These are phyloP conservation scores for Coemansia sp. DNA, from an alignment of 192 early-diverging fungal genomes.

Conservation along the genomic window DNA sequence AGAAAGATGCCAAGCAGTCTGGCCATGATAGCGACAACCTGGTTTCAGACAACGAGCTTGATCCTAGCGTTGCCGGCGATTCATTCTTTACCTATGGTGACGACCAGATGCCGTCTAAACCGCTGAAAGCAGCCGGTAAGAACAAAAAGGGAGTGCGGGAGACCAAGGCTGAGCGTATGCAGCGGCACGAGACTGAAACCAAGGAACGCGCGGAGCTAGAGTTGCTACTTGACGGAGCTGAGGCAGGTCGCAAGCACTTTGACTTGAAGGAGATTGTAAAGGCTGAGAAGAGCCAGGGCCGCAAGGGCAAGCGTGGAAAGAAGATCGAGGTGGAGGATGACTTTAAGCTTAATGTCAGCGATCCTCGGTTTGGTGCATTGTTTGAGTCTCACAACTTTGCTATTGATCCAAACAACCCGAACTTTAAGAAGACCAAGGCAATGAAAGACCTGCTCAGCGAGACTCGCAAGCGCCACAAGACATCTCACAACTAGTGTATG, in stretches of 20 bases:
- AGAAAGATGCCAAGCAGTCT: slow-evolving; percentile 12
- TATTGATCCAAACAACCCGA: slow-evolving; percentile 93
- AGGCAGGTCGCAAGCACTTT: slow-evolving; percentile 72
- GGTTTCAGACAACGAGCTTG: slow-evolving; percentile 61
- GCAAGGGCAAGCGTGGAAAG: slow-evolving; percentile 41
- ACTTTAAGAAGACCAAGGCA: slow-evolving; percentile 61
- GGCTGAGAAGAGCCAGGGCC: slow-evolving; percentile 72
- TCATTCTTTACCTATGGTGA: slow-evolving; percentile 58
- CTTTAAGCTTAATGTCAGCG: slow-evolving; percentile 82
- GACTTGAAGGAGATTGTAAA: slow-evolving; percentile 84
- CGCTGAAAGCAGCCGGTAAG: slow-evolving; percentile 39
- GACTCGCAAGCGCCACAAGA: slow-evolving; percentile 53
- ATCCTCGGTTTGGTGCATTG: slow-evolving; percentile 82
- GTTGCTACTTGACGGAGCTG: slow-evolving; percentile 72
- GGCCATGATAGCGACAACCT: slow-evolving; percentile 53
- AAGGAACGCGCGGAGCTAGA: slow-evolving; percentile 75
- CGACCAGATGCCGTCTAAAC: slow-evolving; percentile 11
- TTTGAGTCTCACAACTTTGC: slow-evolving; percentile 85
- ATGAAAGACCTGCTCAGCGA: slow-evolving; percentile 44
- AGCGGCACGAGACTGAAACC: slow-evolving; percentile 59
- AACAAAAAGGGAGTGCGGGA: slow-evolving; percentile 49
- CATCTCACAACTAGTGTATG: slow-evolving; percentile 12
- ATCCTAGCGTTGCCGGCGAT: slow-evolving; percentile 52
- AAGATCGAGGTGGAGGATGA: slow-evolving; percentile 64
- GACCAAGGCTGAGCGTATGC: slow-evolving; percentile 54